phyloP scores from a whole-genome alignment of 2,329 filamentous ascomycete genomes.

The Fusarium vanettenii region DNA sequence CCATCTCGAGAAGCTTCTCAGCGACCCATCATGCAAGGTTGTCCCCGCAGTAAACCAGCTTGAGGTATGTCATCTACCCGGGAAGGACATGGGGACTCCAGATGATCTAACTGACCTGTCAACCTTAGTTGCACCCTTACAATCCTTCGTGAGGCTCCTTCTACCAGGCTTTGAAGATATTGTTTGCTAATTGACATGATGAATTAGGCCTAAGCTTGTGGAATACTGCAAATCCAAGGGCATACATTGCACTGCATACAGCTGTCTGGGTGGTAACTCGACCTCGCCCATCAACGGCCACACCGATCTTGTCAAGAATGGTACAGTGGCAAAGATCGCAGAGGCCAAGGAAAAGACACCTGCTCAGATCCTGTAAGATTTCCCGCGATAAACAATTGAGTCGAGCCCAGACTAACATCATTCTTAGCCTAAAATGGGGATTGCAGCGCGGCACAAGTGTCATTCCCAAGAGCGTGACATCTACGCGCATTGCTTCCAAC shows the following conservation, averaged over 20 bases:
- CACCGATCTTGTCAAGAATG: conserved; percentile 7
- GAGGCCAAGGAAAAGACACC: conserved; percentile 9
- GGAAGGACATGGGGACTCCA: not conserved
- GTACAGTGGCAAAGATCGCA: not conserved
- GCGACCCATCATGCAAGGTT: conserved; percentile 69
- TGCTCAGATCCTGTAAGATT: conserved; percentile 15
- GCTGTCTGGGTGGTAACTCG: conserved; percentile 16
- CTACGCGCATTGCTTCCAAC: conserved; percentile 12
- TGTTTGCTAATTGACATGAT: not conserved
- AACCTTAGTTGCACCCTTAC: conserved; percentile 16
- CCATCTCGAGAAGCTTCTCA: conserved; percentile 81
- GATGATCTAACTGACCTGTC: not conserved
- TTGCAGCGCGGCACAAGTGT: conserved; percentile 15
- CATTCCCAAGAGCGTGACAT: conserved; percentile 17
- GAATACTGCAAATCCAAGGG: conserved; percentile 23
- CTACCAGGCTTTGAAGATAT: not conserved
- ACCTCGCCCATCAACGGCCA: conserved; percentile 15
- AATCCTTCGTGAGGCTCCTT: conserved; percentile 12
- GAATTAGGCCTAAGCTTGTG: conserved; percentile 8
- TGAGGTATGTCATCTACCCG: conserved; percentile 63
- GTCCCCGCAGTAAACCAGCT: conserved; percentile 81
- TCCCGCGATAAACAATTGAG: not conserved
- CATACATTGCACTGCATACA: conserved; percentile 23
- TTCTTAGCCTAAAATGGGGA: conserved; percentile 17
- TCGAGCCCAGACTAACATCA: not conserved